Evolutionary conservation across 805 yeast genomes (phyloP).

Genomic region (Pichia nanzhaoensis): DNA sequence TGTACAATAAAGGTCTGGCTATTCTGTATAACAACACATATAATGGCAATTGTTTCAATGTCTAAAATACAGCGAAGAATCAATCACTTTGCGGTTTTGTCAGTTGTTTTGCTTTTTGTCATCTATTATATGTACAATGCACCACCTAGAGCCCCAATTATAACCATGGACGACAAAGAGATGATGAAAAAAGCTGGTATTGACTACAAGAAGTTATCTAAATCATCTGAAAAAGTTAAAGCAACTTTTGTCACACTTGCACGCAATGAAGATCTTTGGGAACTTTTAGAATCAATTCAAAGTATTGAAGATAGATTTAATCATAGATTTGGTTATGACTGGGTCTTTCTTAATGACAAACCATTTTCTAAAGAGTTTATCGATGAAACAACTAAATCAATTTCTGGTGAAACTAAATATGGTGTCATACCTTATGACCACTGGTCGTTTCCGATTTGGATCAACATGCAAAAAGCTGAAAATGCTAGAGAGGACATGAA

Average conservation of each 20-base stretch:
- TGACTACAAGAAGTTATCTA: neutral
- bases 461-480: slow-evolving; percentile 61
- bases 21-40: too few relatives aligned
- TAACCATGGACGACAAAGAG: neutral
- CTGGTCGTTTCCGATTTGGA: slow-evolving; percentile 84
- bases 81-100: neutral
- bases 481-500: slow-evolving; percentile 45
- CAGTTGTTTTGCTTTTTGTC: neutral
- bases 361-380: slow-evolving; percentile 77
- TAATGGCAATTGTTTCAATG: too few relatives aligned
- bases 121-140: neutral
- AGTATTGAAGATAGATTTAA: slow-evolving; percentile 88
- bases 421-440: slow-evolving; percentile 75
- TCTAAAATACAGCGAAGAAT: too few relatives aligned
- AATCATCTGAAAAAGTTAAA: slow-evolving; percentile 4
- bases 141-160: neutral
- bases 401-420: slow-evolving; percentile 69
- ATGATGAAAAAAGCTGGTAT: neutral
- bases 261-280: slow-evolving; percentile 59
- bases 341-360: slow-evolving; percentile 90
- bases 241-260: slow-evolving; percentile 61
- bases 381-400: slow-evolving; percentile 52
- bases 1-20: too few relatives aligned
- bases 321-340: slow-evolving; percentile 71
- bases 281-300: slow-evolving; percentile 56